Conservation (phyloP, 2,329 filamentous ascomycete genomes). For the Aspergillus sp. region DNA sequence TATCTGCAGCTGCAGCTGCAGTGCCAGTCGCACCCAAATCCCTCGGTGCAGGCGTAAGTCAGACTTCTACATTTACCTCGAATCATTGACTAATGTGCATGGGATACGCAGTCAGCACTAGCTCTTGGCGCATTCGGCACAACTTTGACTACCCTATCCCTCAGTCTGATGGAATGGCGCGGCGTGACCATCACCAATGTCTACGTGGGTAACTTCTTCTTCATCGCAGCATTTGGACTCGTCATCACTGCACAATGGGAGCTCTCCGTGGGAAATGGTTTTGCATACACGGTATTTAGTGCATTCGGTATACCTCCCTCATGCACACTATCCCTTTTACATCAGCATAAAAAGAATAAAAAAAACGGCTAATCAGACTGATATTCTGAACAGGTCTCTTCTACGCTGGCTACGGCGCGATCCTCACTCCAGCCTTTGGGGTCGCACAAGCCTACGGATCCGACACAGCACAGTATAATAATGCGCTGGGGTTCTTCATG, state of each 20-base stretch:
- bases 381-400: conserved; percentile 42
- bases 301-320: conserved; percentile 50
- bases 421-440: conserved; percentile 52
- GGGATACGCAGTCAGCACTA: conserved; percentile 44
- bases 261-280: conserved; percentile 54
- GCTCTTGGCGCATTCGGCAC: conserved; percentile 58
- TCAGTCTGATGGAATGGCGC: conserved; percentile 59
- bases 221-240: conserved; percentile 54
- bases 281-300: conserved; percentile 56
- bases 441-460: conserved; percentile 49
- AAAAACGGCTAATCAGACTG: too few species aligned
- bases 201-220: conserved; percentile 59
- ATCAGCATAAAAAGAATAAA: background rate
- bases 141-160: conserved; percentile 56
- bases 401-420: conserved; percentile 53
- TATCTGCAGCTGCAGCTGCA: background rate
- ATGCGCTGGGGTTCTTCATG: conserved; percentile 55
- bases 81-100: too few species aligned
- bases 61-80: background rate
- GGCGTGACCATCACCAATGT: conserved; percentile 55
- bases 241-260: conserved; percentile 61
- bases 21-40: conserved; percentile 13
- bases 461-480: conserved; percentile 49
- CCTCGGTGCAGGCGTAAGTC: conserved; percentile 27
- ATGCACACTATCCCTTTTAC: too few species aligned